Percentiles rank a stretch among this genome's conserved stretches.
These are phyloP conservation scores for Penicillium expansum DNA, from an alignment of 2,329 filamentous ascomycete species.

Conservation along the genomic window DNA sequence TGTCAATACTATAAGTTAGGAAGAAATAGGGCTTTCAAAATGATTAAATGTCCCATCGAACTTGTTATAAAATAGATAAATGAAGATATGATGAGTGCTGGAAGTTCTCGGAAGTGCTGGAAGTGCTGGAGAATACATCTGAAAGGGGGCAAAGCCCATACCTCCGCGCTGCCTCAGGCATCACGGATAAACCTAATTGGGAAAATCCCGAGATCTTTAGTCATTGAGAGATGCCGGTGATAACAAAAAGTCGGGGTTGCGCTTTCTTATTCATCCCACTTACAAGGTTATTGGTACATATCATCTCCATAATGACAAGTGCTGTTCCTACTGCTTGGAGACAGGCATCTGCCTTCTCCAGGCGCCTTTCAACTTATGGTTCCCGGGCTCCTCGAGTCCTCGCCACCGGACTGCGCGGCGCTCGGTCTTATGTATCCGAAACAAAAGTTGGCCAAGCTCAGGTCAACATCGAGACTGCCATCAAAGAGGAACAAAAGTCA, in stretches of 20 bases:
- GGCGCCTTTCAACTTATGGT: conserved; percentile 46
- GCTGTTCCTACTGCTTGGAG: conserved; percentile 68
- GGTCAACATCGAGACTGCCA: conserved; percentile 76
- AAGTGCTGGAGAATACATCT: neutral
- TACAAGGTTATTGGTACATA: conserved; percentile 21
- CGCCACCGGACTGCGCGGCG: conserved; percentile 27
- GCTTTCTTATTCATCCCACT: conserved; percentile 23
- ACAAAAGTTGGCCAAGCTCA: conserved; percentile 68
- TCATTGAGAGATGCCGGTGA: conserved; percentile 13
- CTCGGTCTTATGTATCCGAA: conserved; percentile 76
- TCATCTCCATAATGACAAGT: conserved; percentile 56
- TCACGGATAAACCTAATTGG: conserved; percentile 18
- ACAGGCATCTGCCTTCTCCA: conserved; percentile 65
- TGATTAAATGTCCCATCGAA: neutral
- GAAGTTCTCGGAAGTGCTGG: neutral
- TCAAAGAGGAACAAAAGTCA: conserved; percentile 80
- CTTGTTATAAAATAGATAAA: neutral
- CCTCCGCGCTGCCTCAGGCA: conserved; percentile 3
- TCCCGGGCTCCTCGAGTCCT: conserved; percentile 44
- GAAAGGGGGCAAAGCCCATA: neutral
- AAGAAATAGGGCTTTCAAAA: neutral
- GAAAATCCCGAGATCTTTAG: conserved; percentile 21
- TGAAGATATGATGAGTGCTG: neutral
- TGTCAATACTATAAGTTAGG: neutral
- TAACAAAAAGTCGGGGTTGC: conserved; percentile 16